phyloP scores from a whole-genome alignment of 495 filamentous ascomycete species.

The Penicillium dipodomyicola region DNA sequence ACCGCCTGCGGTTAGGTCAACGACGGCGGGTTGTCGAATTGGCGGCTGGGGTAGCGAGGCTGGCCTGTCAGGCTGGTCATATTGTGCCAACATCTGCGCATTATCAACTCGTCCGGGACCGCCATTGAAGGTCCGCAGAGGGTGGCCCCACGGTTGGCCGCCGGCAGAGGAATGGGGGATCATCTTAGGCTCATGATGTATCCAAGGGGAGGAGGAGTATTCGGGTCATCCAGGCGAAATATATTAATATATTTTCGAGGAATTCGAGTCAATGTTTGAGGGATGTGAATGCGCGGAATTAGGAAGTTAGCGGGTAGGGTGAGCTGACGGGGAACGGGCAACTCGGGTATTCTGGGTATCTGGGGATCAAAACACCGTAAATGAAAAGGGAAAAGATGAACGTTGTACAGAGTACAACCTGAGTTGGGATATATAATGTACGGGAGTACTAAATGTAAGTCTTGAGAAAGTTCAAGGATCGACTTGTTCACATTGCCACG shows the following conservation, averaged over 20 bases:
- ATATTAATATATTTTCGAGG: conserved; percentile 7
- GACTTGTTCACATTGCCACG: too few relatives aligned
- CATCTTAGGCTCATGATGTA: conserved; percentile 49
- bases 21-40: conserved; percentile 34
- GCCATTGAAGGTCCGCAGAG: conserved; percentile 39
- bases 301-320: conserved; percentile 1
- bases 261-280: conserved; percentile 16
- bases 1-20: conserved; percentile 39
- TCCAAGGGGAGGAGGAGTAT: conserved; percentile 17
- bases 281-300: background rate
- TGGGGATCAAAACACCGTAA: background rate
- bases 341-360: conserved; percentile 5
- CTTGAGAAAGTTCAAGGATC: too few relatives aligned
- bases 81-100: conserved; percentile 25
- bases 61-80: conserved; percentile 24
- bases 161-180: conserved; percentile 48
- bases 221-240: conserved; percentile 8
- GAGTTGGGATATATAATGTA: too few relatives aligned
- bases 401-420: too few relatives aligned
- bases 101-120: conserved; percentile 34
- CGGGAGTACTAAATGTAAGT: too few relatives aligned
- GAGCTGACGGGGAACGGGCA: conserved; percentile 1
- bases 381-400: too few relatives aligned
- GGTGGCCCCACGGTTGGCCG: conserved; percentile 44
- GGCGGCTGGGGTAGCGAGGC: conserved; percentile 20